Base-by-base conservation (phyloP, 2,329 filamentous ascomycete genomes). In the Colletotrichum spinosum region DNA sequence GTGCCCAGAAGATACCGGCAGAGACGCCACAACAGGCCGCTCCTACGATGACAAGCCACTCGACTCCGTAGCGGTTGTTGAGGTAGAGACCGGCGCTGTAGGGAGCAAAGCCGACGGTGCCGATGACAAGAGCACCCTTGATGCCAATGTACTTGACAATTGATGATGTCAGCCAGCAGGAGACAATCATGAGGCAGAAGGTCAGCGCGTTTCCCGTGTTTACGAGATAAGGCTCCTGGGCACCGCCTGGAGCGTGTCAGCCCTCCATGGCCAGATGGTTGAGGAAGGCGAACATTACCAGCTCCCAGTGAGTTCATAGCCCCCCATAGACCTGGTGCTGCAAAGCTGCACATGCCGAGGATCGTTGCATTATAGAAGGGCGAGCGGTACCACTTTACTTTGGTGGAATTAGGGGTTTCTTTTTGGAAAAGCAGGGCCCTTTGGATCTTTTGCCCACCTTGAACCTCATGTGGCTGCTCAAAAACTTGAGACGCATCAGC, bases 171-270 rank as follows among this genome's bases (percentile, higher is more conserved):
- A 80, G 59, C 8, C 77, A 77, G 60, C 79, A 80, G 2, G 75
- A 76, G 38, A 82, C 77, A 6, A 80, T 76, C 80, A 85, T 84
- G 69, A 84, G 79, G 9, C 77, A 80, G 72, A 93, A 93, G 0
- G 90, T 92, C 37, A 92, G 75, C 0, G 90, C 87, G 69, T 93
- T 93, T 8, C 88, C 90, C 0, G 87, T 83, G 69, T 92, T 92
- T 52, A 93, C 87, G 1, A 93, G 81, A 69, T 88, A 84, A 0
- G 90, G 90, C 13, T 84, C 82, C 68, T 88, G 83, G 35, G 86
- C 82, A 5, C 91, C 91, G 48, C 90, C 91, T 79, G 76, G 1
- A 73, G 74, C 0, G 71, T 74, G 46, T 79, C 75, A 2, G 76
- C 69, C 2, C 35, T 52, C 8, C 12, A 17, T 17, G 12, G 34